Base-by-base conservation (phyloP, 2,329 filamentous ascomycete genomes). In the Venturia nashicola region DNA sequence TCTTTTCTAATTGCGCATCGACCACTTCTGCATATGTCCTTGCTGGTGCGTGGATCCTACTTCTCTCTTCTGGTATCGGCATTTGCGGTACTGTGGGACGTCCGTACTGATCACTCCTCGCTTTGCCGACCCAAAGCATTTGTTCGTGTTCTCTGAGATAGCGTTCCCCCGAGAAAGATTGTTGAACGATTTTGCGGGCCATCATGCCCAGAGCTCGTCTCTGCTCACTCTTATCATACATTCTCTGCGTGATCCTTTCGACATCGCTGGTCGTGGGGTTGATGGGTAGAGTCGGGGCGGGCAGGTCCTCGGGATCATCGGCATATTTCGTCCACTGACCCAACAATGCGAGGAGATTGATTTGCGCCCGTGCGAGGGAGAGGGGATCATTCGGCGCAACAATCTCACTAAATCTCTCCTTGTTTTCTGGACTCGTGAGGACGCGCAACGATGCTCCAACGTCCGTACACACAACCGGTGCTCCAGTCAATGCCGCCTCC, bases 341-440 rank as follows among this genome's bases (percentile, higher is more conserved):
- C 1, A 86, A 73, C 76, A 87, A 80, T 7, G 79, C 83, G 14
- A 87, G 77, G 67, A 87, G 78, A 64, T 82, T 81, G 66, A 87
- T 81, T 68, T 87, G 85, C 0, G 85, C 85, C 32, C 80, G 77
- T 1, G 84, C 85, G 1, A 87, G 76, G 5, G 81, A 80, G 44
- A 79, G 78, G 4, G 84, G 79, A 70, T 87, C 85, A 68, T 87
- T 87, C 2, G 84, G 85, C 16, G 84, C 82, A 2, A 87, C 83
- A 5, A 87, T 82, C 65, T 83, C 84, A 66, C 82, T 84, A 74
- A 83, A 87, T 34, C 79, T 75, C 63, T 74, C 74, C 54, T 73
- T 73, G 32, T 72, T 69, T 11, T 77, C 77, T 0, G 78, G 80
- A 66, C 83, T 80, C 0, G 81, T 84, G n/a, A 84, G 74, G 0